phyloP scores from a whole-genome alignment of 2,329 filamentous ascomycete species.

The Aspergillus pseudoviridinutans region DNA sequence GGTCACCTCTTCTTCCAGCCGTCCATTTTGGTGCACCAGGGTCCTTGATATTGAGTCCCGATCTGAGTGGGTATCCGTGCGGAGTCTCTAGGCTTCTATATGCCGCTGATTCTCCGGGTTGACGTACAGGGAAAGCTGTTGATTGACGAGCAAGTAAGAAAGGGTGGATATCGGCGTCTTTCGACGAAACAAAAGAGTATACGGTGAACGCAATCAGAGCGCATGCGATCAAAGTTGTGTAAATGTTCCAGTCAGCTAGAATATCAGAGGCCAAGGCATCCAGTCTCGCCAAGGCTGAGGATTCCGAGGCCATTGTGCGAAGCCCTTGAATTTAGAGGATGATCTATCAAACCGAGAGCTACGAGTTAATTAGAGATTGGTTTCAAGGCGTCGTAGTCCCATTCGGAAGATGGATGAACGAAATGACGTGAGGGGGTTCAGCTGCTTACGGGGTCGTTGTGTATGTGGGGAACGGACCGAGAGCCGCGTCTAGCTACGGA shows the following conservation, averaged over 20 bases:
- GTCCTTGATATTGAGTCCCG: conserved; percentile 78
- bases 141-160: conserved; percentile 85
- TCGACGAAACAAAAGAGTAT: conserved; percentile 65
- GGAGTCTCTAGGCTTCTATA: conserved; percentile 82
- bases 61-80: conserved; percentile 75
- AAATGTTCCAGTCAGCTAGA: conserved; percentile 75
- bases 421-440: conserved; percentile 14
- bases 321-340: not conserved
- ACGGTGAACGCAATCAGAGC: conserved; percentile 63
- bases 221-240: conserved; percentile 69
- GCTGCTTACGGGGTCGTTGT: not conserved
- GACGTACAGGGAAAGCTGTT: conserved; percentile 70
- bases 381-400: not conserved
- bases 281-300: conserved; percentile 60
- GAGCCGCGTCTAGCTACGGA: not conserved
- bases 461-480: conserved; percentile 14
- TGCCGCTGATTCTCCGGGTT: conserved; percentile 77
- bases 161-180: conserved; percentile 87
- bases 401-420: not conserved
- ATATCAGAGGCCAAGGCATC: conserved; percentile 68
- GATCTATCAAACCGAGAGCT: not conserved
- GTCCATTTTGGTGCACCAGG: conserved; percentile 77
- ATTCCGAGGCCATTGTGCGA: conserved; percentile 38
- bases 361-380: not conserved
- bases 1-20: conserved; percentile 76